Percentiles rank a stretch among this genome's conserved stretches.
Conservation (phyloP, 306 rosid species). For the Cucurbita moschata region DNA sequence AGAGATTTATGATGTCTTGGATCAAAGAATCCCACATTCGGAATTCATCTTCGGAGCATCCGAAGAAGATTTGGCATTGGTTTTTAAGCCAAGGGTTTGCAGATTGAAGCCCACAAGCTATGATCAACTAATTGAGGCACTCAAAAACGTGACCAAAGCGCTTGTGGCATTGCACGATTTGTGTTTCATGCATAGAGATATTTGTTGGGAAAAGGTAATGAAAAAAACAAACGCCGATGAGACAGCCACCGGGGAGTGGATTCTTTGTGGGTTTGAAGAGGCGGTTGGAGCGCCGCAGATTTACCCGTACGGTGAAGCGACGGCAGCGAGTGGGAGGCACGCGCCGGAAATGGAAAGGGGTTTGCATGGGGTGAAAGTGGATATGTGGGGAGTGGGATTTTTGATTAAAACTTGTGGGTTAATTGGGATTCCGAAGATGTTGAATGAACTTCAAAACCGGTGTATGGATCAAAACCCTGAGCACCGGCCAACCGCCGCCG, state of each 20-base stretch:
- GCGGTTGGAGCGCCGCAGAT: conserved; percentile 76
- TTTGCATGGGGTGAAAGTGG: conserved; percentile 87
- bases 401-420: conserved; percentile 58
- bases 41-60: conserved; percentile 23
- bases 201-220: conserved; percentile 74
- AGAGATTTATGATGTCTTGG: conserved; percentile 67
- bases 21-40: conserved; percentile 71
- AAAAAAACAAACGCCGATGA: conserved; percentile 30
- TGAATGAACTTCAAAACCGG: conserved; percentile 59
- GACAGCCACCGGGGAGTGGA: conserved; percentile 37
- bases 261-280: conserved; percentile 65
- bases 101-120: conserved; percentile 29
- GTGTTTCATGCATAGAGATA: conserved; percentile 82
- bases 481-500: conserved; percentile 87
- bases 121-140: conserved; percentile 56
- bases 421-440: conserved; percentile 56
- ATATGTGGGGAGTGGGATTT: conserved; percentile 82
- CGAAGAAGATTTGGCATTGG: conserved; percentile 35
- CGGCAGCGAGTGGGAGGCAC: conserved; percentile 32
- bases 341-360: conserved; percentile 94
- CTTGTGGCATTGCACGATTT: conserved; percentile 75
- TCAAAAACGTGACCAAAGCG: conserved; percentile 71
- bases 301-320: conserved; percentile 19
- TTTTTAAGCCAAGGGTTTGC: conserved; percentile 65
- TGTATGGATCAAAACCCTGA: conserved; percentile 88